Percentiles rank a stretch among this genome's conserved stretches.
Conservation (phyloP, 148 eudicot species). For the Dysphania ambrosioides region DNA sequence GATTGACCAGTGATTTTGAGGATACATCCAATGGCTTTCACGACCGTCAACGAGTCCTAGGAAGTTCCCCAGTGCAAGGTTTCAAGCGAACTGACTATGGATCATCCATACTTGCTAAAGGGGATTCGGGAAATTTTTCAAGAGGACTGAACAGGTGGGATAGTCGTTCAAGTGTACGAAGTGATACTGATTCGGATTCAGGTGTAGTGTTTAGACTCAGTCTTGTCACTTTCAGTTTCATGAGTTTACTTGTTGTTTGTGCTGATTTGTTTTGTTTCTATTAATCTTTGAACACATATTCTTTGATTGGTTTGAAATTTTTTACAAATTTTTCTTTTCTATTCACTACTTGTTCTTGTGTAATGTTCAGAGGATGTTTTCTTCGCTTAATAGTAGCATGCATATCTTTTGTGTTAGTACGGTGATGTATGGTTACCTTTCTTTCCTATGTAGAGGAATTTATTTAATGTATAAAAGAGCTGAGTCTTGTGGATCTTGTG, state of each 20-base stretch:
- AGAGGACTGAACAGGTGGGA: slow-evolving; percentile 76
- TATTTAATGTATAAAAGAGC: too few relatives aligned
- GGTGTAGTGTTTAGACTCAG: slow-evolving; percentile 35
- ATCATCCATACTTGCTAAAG: slow-evolving; percentile 68
- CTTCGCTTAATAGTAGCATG: background rate
- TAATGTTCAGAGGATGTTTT: background rate
- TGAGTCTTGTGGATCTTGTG: background rate
- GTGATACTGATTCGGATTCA: slow-evolving; percentile 84
- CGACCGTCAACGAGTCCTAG: slow-evolving; percentile 47
- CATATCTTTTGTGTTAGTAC: background rate
- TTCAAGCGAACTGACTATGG: slow-evolving; percentile 62
- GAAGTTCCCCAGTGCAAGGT: slow-evolving; percentile 51
- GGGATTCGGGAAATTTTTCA: slow-evolving; percentile 51
- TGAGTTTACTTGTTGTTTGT: background rate
- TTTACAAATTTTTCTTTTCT: background rate
- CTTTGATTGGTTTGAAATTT: background rate
- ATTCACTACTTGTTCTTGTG: background rate
- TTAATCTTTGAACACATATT: background rate
- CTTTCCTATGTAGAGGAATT: too few relatives aligned
- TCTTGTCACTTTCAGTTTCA: background rate
- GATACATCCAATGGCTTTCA: slow-evolving; percentile 33
- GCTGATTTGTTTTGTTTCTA: background rate
- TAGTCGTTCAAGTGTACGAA: slow-evolving; percentile 65
- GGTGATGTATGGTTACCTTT: background rate
- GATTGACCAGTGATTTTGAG: slow-evolving; percentile 52